Evolutionary conservation across 805 yeast species (phyloP).

Genomic region (Candida schatavii): DNA sequence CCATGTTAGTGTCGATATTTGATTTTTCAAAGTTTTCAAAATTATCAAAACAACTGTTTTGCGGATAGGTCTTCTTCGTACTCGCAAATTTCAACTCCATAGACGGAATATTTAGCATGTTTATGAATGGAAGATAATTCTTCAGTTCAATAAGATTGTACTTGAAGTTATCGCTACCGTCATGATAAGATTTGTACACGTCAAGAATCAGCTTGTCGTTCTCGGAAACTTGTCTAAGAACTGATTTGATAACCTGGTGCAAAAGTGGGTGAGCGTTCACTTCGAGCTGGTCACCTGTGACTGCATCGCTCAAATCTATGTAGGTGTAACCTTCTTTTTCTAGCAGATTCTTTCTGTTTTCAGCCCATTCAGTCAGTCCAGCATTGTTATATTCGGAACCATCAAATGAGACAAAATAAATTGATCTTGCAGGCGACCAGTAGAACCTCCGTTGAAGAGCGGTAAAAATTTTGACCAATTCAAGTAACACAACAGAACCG

Average conservation of each 20-base stretch:
- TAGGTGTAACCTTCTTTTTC: conserved; percentile 63
- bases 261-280: conserved; percentile 67
- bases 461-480: conserved; percentile 66
- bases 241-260: conserved; percentile 43
- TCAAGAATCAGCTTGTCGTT: conserved; percentile 21
- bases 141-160: conserved; percentile 44
- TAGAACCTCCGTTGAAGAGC: conserved; percentile 58
- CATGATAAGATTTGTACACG: conserved; percentile 21
- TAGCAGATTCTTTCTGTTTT: conserved; percentile 50
- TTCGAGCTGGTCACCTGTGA: conserved; percentile 51
- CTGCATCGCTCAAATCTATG: conserved; percentile 69
- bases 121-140: conserved; percentile 67
- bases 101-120: conserved; percentile 66
- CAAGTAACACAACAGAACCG: conserved; percentile 71
- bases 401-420: conserved; percentile 82
- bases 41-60: conserved; percentile 61
- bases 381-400: conserved; percentile 78
- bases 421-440: conserved; percentile 83
- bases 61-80: conserved; percentile 35
- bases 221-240: conserved; percentile 28
- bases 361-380: conserved; percentile 80
- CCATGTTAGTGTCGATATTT: conserved; percentile 55
- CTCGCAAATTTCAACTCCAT: conserved; percentile 55
- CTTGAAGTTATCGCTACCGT: conserved; percentile 22
- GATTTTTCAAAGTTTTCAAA: conserved; percentile 49